A percentile compares a stretch with the other conserved stretches of the same genome.
Evolutionary conservation across 192 early-diverging fungal species (phyloP).

Genomic region (Bifiguratus adelaidae): DNA sequence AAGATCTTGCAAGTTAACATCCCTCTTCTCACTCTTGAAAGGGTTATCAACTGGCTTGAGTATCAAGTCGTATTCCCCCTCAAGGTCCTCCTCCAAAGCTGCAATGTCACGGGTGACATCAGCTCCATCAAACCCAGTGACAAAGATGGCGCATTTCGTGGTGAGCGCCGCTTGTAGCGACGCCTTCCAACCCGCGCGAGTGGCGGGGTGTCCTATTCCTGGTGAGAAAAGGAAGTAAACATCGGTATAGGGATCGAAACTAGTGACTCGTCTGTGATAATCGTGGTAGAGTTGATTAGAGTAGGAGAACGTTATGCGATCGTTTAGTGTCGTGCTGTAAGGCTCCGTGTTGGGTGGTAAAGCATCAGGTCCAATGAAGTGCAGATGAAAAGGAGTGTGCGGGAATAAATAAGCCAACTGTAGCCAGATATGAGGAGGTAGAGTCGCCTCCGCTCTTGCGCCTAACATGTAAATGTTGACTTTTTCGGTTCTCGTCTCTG

Average conservation of each 20-base stretch:
- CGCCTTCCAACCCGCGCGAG: conserved; percentile 52
- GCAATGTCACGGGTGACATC: conserved; percentile 53
- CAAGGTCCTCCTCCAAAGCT: conserved; percentile 43
- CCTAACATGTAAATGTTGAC: conserved; percentile 61
- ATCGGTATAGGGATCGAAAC: conserved; percentile 71
- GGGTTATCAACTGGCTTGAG: conserved; percentile 54
- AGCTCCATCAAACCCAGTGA: conserved; percentile 62
- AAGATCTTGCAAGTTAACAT: conserved; percentile 61
- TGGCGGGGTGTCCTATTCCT: conserved; percentile 50
- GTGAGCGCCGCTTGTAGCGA: conserved; percentile 53
- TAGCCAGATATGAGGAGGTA: conserved; percentile 66
- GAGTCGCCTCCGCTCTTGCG: conserved; percentile 60
- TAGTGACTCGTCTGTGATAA: conserved; percentile 36
- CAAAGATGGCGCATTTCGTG: conserved; percentile 71
- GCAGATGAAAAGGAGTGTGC: conserved; percentile 59
- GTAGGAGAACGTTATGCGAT: conserved; percentile 58
- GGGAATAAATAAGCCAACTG: conserved; percentile 67
- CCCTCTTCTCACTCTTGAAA: conserved; percentile 60
- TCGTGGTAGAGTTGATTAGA: conserved; percentile 55
- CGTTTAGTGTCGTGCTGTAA: conserved; percentile 31
- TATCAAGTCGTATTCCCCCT: conserved; percentile 59
- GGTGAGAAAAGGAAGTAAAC: conserved; percentile 74
- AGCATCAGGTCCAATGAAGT: conserved; percentile 71
- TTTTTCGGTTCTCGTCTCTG: conserved; percentile 38
- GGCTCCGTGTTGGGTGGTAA: conserved; percentile 31